Conservation (phyloP, 352 stramenopile genomes). For the Phytophthora tubulina region DNA sequence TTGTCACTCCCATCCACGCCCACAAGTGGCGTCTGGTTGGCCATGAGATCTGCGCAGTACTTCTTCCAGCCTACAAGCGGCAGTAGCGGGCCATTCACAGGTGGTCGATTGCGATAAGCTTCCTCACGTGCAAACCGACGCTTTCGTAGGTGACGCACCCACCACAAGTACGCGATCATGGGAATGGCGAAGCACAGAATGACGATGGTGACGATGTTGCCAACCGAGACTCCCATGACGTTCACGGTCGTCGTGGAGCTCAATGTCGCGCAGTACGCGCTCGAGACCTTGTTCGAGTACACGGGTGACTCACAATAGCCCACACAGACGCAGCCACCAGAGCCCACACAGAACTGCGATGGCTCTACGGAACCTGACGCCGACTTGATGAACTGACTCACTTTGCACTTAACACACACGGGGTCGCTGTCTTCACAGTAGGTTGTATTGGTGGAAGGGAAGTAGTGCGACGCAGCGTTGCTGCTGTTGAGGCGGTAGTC, state of each 20-base stretch:
- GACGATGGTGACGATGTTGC: conserved; percentile 41
- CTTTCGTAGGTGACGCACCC: conserved; percentile 18
- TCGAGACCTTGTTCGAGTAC: conserved; percentile 34
- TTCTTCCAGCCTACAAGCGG: conserved; percentile 49
- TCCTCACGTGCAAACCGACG: conserved; percentile 18
- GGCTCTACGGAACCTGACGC: conserved; percentile 21
- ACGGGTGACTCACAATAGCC: conserved; percentile 46
- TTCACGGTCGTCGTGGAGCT: conserved; percentile 19
- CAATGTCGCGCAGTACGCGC: conserved; percentile 31
- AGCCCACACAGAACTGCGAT: conserved; percentile 47
- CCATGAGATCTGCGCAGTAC: conserved; percentile 33
- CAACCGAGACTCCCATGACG: conserved; percentile 35
- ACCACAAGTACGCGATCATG: conserved; percentile 34
- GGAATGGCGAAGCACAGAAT: conserved; percentile 39
- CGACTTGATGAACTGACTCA: conserved; percentile 28
- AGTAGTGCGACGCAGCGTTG: conserved; percentile 40
- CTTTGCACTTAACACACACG: conserved; percentile 21
- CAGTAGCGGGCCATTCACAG: conserved; percentile 35
- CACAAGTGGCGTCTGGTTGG: conserved; percentile 34
- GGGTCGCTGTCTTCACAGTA: conserved; percentile 53
- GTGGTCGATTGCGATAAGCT: conserved; percentile 20
- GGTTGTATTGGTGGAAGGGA: conserved; percentile 44
- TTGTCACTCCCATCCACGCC: background rate
- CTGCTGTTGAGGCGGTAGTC: conserved; percentile 46
- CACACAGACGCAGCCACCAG: conserved; percentile 42